These are phyloP conservation scores for Plasmodium sp. DNA, from an alignment of 169 alveolate species.

Conservation along the genomic window DNA sequence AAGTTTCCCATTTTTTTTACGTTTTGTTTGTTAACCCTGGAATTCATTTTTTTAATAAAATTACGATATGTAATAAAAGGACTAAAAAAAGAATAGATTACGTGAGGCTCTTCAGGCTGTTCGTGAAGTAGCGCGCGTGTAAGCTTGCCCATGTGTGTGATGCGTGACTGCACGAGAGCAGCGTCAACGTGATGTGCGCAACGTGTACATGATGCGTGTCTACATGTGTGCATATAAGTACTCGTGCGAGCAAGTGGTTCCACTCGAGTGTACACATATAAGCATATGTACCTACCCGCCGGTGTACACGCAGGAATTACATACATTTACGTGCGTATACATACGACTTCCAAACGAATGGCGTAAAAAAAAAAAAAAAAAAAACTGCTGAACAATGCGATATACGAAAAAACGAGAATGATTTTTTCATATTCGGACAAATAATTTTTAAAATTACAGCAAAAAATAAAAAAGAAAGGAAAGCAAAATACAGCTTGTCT, in stretches of 20 bases:
- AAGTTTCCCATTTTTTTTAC: conserved; percentile 62
- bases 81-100: conserved; percentile 56
- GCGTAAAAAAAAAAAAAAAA: neutral
- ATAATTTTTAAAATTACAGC: neutral
- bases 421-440: neutral
- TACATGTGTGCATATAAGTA: neutral
- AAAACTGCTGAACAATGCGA: conserved; percentile 3
- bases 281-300: neutral
- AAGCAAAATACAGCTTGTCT: neutral
- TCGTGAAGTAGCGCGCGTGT: conserved; percentile 22
- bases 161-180: neutral
- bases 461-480: neutral
- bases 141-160: neutral
- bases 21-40: conserved; percentile 70
- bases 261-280: neutral
- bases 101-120: conserved; percentile 37
- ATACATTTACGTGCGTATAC: neutral
- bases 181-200: neutral
- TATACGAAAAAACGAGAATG: neutral
- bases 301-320: neutral
- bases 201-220: neutral
- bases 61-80: conserved; percentile 50
- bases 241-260: neutral
- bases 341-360: neutral
- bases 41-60: conserved; percentile 69